Conservation (phyloP, 805 yeast genomes). For the Candida hispaniensis region DNA sequence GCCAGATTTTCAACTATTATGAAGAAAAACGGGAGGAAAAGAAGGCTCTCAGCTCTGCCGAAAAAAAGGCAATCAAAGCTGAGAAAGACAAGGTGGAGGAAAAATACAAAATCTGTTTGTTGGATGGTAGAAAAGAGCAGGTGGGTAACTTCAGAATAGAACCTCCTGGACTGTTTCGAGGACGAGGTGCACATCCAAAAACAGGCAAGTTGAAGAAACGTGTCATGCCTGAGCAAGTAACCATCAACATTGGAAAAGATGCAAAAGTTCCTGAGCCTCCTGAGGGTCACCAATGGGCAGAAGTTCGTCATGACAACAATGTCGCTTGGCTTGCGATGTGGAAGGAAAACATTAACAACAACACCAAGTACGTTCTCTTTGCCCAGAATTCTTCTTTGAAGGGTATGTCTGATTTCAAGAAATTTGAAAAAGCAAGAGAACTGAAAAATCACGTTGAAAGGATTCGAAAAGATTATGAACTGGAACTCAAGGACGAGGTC, state of each 20-base stretch:
- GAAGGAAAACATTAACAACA: constrained; percentile 82
- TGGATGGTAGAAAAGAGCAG: constrained; percentile 82
- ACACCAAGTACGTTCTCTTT: constrained; percentile 78
- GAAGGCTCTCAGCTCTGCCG: constrained; percentile 56
- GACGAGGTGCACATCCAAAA: constrained; percentile 94
- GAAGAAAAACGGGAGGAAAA: constrained; percentile 62
- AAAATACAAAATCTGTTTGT: constrained; percentile 62
- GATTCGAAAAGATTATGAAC: constrained; percentile 65
- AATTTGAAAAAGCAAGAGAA: constrained; percentile 88
- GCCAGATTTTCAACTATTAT: constrained; percentile 59
- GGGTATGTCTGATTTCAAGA: constrained; percentile 82
- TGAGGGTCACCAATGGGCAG: constrained; percentile 84
- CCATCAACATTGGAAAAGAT: constrained; percentile 65
- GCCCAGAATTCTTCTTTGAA: constrained; percentile 85
- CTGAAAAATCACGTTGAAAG: constrained; percentile 58
- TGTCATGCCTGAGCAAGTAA: constrained; percentile 81
- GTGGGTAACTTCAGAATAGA: constrained; percentile 91
- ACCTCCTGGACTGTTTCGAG: constrained; percentile 93
- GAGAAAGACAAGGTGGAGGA: constrained; percentile 73
- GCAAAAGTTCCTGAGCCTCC: constrained; percentile 75
- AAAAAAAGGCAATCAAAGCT: constrained; percentile 58
- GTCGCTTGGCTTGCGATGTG: constrained; percentile 97
- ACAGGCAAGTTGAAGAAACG: constrained; percentile 85
- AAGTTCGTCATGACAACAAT: constrained; percentile 72
- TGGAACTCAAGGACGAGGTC: constrained; percentile 55